Conservation (phyloP, 2,329 filamentous ascomycete genomes). For the Laburnicola sp. region DNA sequence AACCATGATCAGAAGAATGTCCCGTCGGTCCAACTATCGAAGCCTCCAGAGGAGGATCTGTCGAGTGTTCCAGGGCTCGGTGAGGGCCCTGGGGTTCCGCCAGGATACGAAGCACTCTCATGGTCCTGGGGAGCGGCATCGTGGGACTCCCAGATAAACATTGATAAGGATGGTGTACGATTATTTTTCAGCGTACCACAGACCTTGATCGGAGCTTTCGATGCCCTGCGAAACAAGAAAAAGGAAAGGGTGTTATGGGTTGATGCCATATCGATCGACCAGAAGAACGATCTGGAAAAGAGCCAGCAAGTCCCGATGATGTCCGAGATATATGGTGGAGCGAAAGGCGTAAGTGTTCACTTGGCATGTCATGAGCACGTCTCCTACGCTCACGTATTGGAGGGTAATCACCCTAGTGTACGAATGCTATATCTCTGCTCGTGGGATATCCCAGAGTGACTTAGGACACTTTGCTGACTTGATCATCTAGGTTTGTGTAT, state of each 20-base stretch:
- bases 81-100: neutral
- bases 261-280: conserved; percentile 12
- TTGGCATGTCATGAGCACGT: too few species aligned
- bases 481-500: neutral
- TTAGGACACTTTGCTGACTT: too few species aligned
- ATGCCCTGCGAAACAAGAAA: neutral
- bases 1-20: too few species aligned
- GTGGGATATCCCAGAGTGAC: too few species aligned
- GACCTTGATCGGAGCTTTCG: neutral
- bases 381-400: too few species aligned
- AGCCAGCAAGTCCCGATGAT: conserved; percentile 14
- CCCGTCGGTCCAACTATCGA: neutral
- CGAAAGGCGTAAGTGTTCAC: neutral
- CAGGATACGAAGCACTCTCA: conserved; percentile 4
- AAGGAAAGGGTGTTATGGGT: conserved; percentile 4
- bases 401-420: too few species aligned
- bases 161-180: neutral
- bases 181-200: neutral
- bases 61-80: neutral
- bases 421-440: too few species aligned
- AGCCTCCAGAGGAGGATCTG: neutral
- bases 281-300: conserved; percentile 2
- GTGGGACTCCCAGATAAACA: neutral
- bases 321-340: conserved; percentile 11
- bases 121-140: conserved; percentile 1